Base-by-base conservation (phyloP, 2,329 filamentous ascomycete species). In the Colletotrichum sp. region DNA sequence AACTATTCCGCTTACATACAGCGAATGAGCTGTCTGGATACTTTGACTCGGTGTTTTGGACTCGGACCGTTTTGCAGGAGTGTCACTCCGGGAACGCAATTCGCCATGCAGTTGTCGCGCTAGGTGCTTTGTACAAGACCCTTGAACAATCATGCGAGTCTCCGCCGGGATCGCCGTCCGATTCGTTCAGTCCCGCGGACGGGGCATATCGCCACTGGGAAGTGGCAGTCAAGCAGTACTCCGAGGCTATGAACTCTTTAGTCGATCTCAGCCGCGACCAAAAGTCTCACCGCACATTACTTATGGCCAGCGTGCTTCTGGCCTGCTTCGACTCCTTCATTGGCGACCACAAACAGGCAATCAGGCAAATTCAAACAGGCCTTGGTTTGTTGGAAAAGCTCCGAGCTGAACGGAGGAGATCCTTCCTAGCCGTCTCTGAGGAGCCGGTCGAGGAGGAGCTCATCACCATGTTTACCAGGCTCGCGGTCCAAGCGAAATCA, bases 321-420 rank as follows among this genome's bases (percentile, higher is more conserved):
- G 90, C 91, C n/a, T 93, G 91, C 82, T 94, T 94, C 77, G 92
- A 94, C 82, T 93, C 91, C 2, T 93, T 93, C 79, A 90, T 92
- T 34, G 92, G 92, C 22, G 89, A 93, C 76, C 91, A 93, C 80
- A 89, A 87, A 78, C 90, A 91, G 78, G 91, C 91, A 55, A 93
- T 93, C 66, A 79, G 83, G 16, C 92, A 93, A 79, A 92, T 93
- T 55, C 91, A 93, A 79, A 88, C 84, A 8, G 92, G 92, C 1
- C 84, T 93, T 27, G 82, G 85, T 6, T 82, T 93, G 3, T 82
- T 93, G 19, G 89, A 92, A 68, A 87, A 87, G 55, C 83, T 92
- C 22, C 87, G 89, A 8, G 85, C 83, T 11, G 87, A 90, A 73
- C 85, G 87, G 44, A 84, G 86, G 63, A 82, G 79, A 36, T 82